Evolutionary conservation across 108 stramenopile species (phyloP), one percentile per base, ranked within the genome.

Genomic region (Phaeodactylum tricornutum): DNA sequence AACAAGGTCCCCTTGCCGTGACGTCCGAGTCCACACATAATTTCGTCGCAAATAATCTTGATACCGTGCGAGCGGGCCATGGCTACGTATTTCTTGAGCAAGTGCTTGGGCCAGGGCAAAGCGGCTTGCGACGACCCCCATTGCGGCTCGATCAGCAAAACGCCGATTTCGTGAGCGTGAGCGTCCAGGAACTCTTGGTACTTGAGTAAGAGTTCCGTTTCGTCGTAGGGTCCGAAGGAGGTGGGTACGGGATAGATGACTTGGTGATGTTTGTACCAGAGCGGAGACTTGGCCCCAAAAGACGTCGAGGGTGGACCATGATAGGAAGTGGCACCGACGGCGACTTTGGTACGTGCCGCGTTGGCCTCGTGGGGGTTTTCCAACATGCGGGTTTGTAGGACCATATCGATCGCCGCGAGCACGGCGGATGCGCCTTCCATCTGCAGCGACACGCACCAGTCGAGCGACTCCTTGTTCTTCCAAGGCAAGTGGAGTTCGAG

Each of bases 291-390:
- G 28, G 62, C 47, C 19, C 77, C 77, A 51, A 69, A 65, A 3
- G 72, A 70, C 6, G 77, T 73, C 9, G 77, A 70, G 0, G 77
- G 71, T 1, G 77, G 77, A 12, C 72, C 77, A 46, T 78, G 77
- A 49, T 78, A 78, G 8, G 72, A 73, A 29, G 58, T 50, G 3
- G 46, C 45, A 0, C 68, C 77, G 0, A 72, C 71, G 27, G 68
- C 72, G 6, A 78, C 77, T 46, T 55, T 62, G 31, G 52, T 73
- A 0, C 69, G 44, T 21, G 42, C 12, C 4, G 39, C 39, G 19
- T 56, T 43, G 20, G 51, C 69, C n/a, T n/a, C n/a, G n/a, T n/a
- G n/a, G n/a, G n/a, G n/a, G n/a, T 34, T 35, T 1, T 39, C 4
- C 42, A 61, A 30, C 25, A 59, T 50, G 14, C 39, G 48, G 2